phyloP scores from a whole-genome alignment of 2,329 filamentous ascomycete species.

The Dryadomyces sulphureus region DNA sequence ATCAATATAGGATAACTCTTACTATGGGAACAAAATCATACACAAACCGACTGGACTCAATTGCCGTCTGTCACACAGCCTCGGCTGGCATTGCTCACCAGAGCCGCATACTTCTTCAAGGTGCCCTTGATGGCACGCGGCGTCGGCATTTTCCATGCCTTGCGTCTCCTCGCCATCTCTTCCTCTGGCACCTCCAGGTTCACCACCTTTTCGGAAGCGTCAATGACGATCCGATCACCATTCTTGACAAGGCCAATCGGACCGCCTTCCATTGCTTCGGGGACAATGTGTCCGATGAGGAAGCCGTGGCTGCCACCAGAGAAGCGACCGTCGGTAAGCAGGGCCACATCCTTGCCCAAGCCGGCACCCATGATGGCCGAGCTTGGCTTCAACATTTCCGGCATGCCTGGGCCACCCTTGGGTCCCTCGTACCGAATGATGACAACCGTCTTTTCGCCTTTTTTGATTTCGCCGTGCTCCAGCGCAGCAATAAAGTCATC shows the following conservation, averaged over 20 bases:
- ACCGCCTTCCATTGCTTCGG: conserved; percentile 73
- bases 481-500: conserved; percentile 65
- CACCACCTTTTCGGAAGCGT: conserved; percentile 58
- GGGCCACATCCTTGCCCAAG: conserved; percentile 59
- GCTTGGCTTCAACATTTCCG: conserved; percentile 86
- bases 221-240: conserved; percentile 68
- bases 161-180: conserved; percentile 43
- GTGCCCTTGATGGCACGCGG: conserved; percentile 48
- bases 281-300: conserved; percentile 76
- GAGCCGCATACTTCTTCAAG: conserved; percentile 51
- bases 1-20: too few relatives aligned
- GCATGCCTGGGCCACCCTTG: conserved; percentile 88
- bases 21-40: neutral
- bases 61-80: conserved; percentile 40
- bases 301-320: conserved; percentile 75
- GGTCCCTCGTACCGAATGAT: conserved; percentile 89
- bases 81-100: conserved; percentile 44
- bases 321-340: conserved; percentile 63
- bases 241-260: conserved; percentile 73
- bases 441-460: conserved; percentile 76
- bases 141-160: conserved; percentile 47
- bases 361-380: conserved; percentile 87
- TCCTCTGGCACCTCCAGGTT: conserved; percentile 52
- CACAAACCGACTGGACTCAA: neutral
- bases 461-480: conserved; percentile 62